phyloP scores from a whole-genome alignment of 2,329 filamentous ascomycete genomes.

The Exophiala mesophila region DNA sequence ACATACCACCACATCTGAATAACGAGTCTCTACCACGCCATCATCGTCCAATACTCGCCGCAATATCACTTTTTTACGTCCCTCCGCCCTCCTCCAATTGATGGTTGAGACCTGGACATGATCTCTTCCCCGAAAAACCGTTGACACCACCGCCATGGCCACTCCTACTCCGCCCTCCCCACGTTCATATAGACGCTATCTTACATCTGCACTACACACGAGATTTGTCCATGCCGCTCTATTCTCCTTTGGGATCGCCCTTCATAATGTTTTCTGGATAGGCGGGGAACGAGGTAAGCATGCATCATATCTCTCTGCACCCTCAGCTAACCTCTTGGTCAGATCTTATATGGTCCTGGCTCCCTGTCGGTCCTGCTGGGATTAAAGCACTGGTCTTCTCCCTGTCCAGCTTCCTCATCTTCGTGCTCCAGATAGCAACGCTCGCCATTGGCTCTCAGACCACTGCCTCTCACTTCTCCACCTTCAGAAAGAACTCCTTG shows the following conservation, averaged over 20 bases:
- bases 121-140: neutral
- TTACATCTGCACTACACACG: constrained; percentile 81
- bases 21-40: too few relatives aligned
- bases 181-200: constrained; percentile 73
- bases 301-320: neutral
- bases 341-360: constrained; percentile 77
- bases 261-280: constrained; percentile 65
- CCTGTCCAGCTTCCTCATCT: constrained; percentile 67
- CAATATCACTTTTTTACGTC: too few relatives aligned
- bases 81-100: too few relatives aligned
- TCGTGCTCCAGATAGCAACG: constrained; percentile 80
- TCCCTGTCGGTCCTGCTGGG: constrained; percentile 71
- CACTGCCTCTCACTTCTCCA: constrained; percentile 62
- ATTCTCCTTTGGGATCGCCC: constrained; percentile 66
- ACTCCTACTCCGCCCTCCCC: constrained; percentile 19
- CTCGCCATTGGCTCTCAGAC: constrained; percentile 72
- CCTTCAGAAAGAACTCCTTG: constrained; percentile 54
- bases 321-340: constrained; percentile 2
- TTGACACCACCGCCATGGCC: constrained; percentile 13
- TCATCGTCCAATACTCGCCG: too few relatives aligned
- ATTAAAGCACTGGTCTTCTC: constrained; percentile 72
- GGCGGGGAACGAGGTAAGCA: constrained; percentile 54
- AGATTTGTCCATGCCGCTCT: constrained; percentile 76
- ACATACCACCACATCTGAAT: too few relatives aligned
- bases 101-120: constrained; percentile 16